Conservation (phyloP, 108 stramenopile genomes). For the Fragilariopsis cylindrus region DNA sequence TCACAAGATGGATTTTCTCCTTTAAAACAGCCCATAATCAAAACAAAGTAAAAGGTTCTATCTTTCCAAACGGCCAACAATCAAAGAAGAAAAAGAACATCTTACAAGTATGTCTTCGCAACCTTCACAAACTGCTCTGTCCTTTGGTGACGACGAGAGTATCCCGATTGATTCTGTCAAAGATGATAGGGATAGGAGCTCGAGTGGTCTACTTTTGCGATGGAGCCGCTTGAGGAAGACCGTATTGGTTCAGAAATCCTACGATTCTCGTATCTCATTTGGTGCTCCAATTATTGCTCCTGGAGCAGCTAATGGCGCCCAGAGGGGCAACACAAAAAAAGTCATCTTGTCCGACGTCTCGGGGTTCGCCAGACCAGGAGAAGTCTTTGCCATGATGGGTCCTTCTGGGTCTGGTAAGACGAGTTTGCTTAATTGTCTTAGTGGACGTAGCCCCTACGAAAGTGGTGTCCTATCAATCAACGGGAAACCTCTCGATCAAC, state of each 20-base stretch:
- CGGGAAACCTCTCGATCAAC: slow-evolving; percentile 32
- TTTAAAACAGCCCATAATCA: background rate
- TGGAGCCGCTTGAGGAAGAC: background rate
- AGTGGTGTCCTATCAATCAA: slow-evolving; percentile 51
- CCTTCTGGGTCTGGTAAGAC: slow-evolving; percentile 65
- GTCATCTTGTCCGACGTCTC: slow-evolving; percentile 52
- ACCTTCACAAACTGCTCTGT: no score
- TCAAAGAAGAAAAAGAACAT: no score
- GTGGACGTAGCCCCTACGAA: slow-evolving; percentile 42
- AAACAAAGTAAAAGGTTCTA: no score
- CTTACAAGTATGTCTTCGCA: no score
- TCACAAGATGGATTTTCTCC: background rate
- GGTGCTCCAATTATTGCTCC: background rate
- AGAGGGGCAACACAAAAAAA: slow-evolving; percentile 18
- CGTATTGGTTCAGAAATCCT: background rate
- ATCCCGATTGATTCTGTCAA: no score
- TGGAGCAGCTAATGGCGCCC: background rate
- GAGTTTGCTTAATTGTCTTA: slow-evolving; percentile 47
- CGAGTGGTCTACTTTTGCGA: background rate
- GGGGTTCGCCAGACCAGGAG: slow-evolving; percentile 55
- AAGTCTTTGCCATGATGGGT: slow-evolving; percentile 63
- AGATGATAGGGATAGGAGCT: no score
- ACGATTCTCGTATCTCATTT: background rate
- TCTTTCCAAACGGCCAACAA: no score
- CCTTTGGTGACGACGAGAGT: no score